phyloP scores from a whole-genome alignment of 2,329 filamentous ascomycete genomes.

The Dryadomyces sulphureus region DNA sequence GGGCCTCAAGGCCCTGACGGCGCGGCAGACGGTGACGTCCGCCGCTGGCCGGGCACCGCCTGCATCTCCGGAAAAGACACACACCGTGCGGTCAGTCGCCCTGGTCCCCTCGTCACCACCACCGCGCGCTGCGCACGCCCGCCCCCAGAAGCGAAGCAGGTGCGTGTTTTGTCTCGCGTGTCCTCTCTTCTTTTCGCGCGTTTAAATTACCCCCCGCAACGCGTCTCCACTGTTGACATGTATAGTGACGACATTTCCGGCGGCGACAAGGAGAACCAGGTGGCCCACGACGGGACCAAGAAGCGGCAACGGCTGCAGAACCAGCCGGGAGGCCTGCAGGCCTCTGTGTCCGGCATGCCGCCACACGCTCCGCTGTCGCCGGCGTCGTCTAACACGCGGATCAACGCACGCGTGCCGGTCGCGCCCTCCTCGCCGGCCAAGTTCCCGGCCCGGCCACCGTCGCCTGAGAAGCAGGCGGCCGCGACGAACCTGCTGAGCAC shows the following conservation, averaged over 20 bases:
- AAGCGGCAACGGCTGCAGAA: slow-evolving; percentile 40
- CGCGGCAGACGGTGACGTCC: slow-evolving; percentile 12
- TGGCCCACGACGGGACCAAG: slow-evolving; percentile 50
- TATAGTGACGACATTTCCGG: slow-evolving; percentile 48
- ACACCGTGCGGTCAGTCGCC: not conserved
- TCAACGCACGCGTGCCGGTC: slow-evolving; percentile 36
- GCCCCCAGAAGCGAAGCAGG: slow-evolving; percentile 35
- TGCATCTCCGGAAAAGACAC: not conserved
- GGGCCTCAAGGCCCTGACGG: slow-evolving; percentile 22
- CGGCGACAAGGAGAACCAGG: slow-evolving; percentile 65
- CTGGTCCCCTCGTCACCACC: not conserved
- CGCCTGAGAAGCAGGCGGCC: slow-evolving; percentile 42
- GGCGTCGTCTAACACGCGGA: slow-evolving; percentile 65
- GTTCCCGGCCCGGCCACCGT: slow-evolving; percentile 41
- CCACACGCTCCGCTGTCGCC: slow-evolving; percentile 56
- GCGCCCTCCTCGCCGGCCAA: slow-evolving; percentile 37
- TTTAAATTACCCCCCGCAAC: too few species aligned
- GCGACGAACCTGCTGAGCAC: slow-evolving; percentile 33
- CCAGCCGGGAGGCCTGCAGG: slow-evolving; percentile 15
- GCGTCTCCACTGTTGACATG: too few species aligned
- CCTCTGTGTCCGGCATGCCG: slow-evolving; percentile 5
- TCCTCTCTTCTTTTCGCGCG: too few species aligned
- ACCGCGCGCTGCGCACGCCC: slow-evolving; percentile 9
- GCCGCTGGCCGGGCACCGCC: slow-evolving; percentile 10
- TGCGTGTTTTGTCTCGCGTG: slow-evolving; percentile 21